Percentiles rank a stretch among this genome's conserved stretches.
Conservation (phyloP, 1,139 yeast species). For the Saccharomyces pastorianus region DNA sequence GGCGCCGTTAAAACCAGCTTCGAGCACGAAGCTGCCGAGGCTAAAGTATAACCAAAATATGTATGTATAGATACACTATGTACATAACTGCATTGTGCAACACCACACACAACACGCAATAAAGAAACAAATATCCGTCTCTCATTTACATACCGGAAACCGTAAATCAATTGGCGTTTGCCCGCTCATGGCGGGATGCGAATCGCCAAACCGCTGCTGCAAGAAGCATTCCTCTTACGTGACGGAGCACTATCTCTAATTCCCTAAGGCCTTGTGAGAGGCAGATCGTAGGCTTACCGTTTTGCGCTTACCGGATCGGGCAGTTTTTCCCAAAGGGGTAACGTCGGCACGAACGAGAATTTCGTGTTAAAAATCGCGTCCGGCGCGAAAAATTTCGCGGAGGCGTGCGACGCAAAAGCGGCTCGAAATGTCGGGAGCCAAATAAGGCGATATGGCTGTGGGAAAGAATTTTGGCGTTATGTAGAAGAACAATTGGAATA, state of each 20-base stretch:
- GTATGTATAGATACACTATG: slow-evolving; percentile 5
- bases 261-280: neutral
- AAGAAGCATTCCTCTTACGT: neutral
- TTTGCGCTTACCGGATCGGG: neutral
- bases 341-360: neutral
- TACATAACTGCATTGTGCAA: slow-evolving; percentile 2
- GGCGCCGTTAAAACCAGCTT: slow-evolving; percentile 63
- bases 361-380: neutral
- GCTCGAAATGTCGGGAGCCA: neutral
- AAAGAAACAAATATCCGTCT: neutral
- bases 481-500: neutral
- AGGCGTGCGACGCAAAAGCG: neutral
- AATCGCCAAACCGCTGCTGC: neutral
- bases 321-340: neutral
- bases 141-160: slow-evolving; percentile 1
- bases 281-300: neutral
- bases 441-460: neutral
- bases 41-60: neutral
- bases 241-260: neutral
- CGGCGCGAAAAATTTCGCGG: neutral
- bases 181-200: neutral
- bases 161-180: neutral
- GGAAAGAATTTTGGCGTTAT: neutral
- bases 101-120: neutral
- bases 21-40: slow-evolving; percentile 26